Evolutionary conservation across 225 moss, liverwort and hornwort species (phyloP), one percentile per base, ranked within the genome.

Genomic region (Pleurozium schreberi): DNA sequence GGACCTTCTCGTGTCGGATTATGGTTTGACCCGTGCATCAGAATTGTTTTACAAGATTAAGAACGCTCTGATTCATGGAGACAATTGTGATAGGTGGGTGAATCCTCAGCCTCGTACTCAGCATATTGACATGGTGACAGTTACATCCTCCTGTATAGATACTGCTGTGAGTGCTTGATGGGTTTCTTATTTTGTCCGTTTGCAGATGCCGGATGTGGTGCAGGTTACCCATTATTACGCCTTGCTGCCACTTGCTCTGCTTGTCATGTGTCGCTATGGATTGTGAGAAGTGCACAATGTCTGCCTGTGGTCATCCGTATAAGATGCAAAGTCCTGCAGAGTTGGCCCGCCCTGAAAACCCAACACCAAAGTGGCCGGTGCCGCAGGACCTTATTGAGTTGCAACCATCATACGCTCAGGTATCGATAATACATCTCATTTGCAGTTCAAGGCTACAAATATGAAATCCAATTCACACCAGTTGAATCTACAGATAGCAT

Each of bases 351-450:
- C 96, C 95, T 83, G 98, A 98, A 90, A 98, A 98, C 69, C 97
- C 97, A 83, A 95, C 95, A 63, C 98, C 98, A 18, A 98, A 98
- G 89, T 98, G 98, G 98, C 96, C 98, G 84, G 98, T 98, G 80
- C 98, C 98, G 14, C 98, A 98, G 85, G 97, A 98, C 83, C 97
- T 98, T 59, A 98, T 98, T 89, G 98, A 98, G 96, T 92, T 98
- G 95, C 98, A 98, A 91, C 98, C 98, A 57, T 98, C 98, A 67
- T 98, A 98, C 83, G 97, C 95, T 63, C 98, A 98, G 98, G 98
- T 98, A n/a, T n/a, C n/a, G n/a, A n/a, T n/a, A 77, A 70, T 69
- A 63, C 57, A 53, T 88, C 59, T 76, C 62, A 58, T 57, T 67
- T 81, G 85, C 64, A 60, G 87, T 81, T 85, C 23, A 53, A 81